Evolutionary conservation across 495 filamentous ascomycete genomes (phyloP), one percentile per base, ranked within the genome.

Genomic region (Penicillium coprophilum): DNA sequence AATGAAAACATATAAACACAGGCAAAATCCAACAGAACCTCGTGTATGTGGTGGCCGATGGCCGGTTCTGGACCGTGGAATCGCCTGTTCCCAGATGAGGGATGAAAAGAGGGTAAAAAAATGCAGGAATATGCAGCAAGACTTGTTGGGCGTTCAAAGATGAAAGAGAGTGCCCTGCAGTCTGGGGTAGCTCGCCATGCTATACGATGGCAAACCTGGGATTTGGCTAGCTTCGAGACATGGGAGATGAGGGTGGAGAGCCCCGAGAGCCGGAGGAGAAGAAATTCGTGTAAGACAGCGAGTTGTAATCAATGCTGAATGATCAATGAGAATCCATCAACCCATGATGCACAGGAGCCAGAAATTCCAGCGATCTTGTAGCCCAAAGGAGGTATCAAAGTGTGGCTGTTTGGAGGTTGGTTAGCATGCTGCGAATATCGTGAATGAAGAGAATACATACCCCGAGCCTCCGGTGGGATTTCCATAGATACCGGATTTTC

Each of bases 301-400:
- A 11, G 9, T 2, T 8, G 43, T 13, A 30, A 46, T 73, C 78
- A 79, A 85, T 76, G 85, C 36, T 86, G 85, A 62, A 96, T 89
- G 64, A 98, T 86, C 50, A 97, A 77, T 21, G 87, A 87, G 67
- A 98, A 92, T 1, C 90, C 90, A 71, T 97, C 92, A 28, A 98
- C 66, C 90, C 90, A 97, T 55, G 82, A 65, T 13, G 79, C 90
- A 62, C 84, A 91, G 56, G 89, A 90, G 39, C 94, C 94, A 12
- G 89, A 87, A 57, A 97, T 76, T 39, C 94, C 94, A 60, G 87
- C 90, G 68, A 98, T 86, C 65, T 82, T 90, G 71, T 91, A 96
- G 41, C 93, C 93, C 58, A 89, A 82, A 23, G 94, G 94, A 27
- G 93, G 91, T 46, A 97, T 89, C 38, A 98, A 78, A 8, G 88